Base-by-base conservation (phyloP, 257 asterid genomes). In the Solanum sejunctum region DNA sequence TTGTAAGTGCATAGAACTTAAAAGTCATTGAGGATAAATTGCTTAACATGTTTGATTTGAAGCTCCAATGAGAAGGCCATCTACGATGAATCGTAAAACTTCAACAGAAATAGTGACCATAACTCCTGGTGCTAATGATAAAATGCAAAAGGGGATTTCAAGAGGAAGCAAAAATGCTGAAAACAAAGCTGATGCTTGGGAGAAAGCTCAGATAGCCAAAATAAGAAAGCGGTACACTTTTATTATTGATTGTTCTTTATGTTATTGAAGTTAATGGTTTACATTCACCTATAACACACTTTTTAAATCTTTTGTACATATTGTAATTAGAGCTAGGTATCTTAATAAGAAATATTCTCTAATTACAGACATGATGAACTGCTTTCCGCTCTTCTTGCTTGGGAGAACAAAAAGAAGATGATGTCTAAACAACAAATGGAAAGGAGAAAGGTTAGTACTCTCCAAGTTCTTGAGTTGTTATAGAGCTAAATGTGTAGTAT, bases 391-490 rank as follows among this genome's bases (percentile, higher is more conserved):
- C 88, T 91, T 80, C 84, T 77, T 85, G 90, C 91, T 75, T 94
- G 98, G 97, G 95, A 91, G 85, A 89, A 90, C 17, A 91, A 90
- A 85, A 90, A 88, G 91, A 94, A 90, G 84, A 16, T 85, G 79
- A 87, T 81, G 84, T 91, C 84, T 47, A 93, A 89, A 79, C 92
- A 84, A 18, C 84, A 85, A 80, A 86, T 90, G 86, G 97, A 92
- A 82, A 93, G 89, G 87, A 89, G 88, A 80, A 92, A 93, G 97
- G 98, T 94, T 70, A 49, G 49, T 20, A 36, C 12, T 80, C 56
- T 69, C 4, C 49, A 36, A 9, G 13, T 77, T 77, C 56, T 28
- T 12, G 15, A 54, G 39, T 5, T 47, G 52, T 52, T 1, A 45
- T 72, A 17, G 21, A 52, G 45, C 69, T 7, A 83, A 3, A 51